Evolutionary conservation across 148 eudicot genomes (phyloP).

Genomic region (Silene uniflora): DNA sequence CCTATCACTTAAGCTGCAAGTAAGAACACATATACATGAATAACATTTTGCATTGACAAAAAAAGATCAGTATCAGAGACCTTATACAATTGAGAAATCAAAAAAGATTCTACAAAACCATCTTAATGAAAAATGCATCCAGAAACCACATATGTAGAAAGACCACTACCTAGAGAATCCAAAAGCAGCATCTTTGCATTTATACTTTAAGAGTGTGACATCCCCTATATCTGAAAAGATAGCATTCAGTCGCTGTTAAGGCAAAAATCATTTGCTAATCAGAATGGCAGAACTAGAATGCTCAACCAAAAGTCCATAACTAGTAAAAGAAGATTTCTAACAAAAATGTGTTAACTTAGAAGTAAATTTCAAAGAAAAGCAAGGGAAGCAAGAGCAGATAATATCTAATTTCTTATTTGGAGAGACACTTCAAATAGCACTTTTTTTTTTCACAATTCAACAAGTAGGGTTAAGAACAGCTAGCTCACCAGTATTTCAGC

Average conservation of each 20-base stretch:
- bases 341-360: too few species aligned
- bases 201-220: slow-evolving; percentile 84
- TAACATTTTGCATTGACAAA: not conserved
- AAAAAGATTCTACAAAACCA: slow-evolving; percentile 1
- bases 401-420: not conserved
- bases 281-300: too few species aligned
- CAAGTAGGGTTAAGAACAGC: not conserved
- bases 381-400: not conserved
- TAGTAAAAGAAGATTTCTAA: too few species aligned
- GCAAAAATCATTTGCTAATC: too few species aligned
- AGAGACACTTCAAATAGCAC: not conserved
- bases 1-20: slow-evolving; percentile 83
- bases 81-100: not conserved
- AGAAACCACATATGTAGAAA: not conserved
- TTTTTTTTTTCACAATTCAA: not conserved
- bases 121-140: too few species aligned
- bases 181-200: slow-evolving; percentile 87
- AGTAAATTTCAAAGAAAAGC: not conserved
- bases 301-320: too few species aligned
- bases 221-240: slow-evolving; percentile 98
- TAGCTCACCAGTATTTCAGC: slow-evolving; percentile 80
- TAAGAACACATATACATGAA: slow-evolving; percentile 5
- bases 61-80: not conserved
- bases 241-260: slow-evolving; percentile 76
- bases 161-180: slow-evolving; percentile 70